Evolutionary conservation across 2,329 filamentous ascomycete genomes (phyloP).

Genomic region (Alternaria burnsii): DNA sequence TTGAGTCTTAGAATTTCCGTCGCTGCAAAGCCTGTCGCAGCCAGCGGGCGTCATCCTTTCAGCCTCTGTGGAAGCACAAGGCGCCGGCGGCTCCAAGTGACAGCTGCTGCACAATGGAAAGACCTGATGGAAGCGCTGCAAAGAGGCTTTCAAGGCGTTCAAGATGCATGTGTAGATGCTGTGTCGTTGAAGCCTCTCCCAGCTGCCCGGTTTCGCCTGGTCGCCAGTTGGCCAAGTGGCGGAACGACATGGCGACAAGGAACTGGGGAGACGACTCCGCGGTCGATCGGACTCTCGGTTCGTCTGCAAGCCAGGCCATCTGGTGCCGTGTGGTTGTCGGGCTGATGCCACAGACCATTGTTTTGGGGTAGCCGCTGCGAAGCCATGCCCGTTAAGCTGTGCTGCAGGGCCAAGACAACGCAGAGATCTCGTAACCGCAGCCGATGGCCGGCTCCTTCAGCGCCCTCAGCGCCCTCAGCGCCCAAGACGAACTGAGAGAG

Average conservation of each 20-base stretch:
- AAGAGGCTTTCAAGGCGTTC: background rate
- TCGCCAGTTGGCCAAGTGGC: conserved; percentile 18
- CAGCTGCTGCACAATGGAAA: conserved; percentile 33
- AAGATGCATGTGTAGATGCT: conserved; percentile 7
- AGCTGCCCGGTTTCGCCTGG: conserved; percentile 37
- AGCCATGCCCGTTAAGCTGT: conserved; percentile 28
- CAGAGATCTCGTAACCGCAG: conserved; percentile 40
- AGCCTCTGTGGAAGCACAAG: conserved; percentile 27
- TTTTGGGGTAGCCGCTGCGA: conserved; percentile 37
- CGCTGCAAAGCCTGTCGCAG: conserved; percentile 10
- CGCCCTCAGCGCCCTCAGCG: conserved; percentile 26
- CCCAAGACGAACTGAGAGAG: conserved; percentile 13
- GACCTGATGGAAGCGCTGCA: conserved; percentile 15
- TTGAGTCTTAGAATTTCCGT: conserved; percentile 7
- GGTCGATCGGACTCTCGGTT: conserved; percentile 36
- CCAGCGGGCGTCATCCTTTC: conserved; percentile 1
- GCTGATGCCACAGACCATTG: conserved; percentile 33
- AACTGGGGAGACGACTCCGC: conserved; percentile 37
- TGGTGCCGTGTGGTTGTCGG: conserved; percentile 27
- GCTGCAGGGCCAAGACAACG: conserved; percentile 24
- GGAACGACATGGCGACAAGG: conserved; percentile 31
- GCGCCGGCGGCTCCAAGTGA: conserved; percentile 40
- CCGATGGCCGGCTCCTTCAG: conserved; percentile 28
- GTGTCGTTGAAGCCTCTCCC: conserved; percentile 37
- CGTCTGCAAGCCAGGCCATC: conserved; percentile 27